Base-by-base conservation (phyloP, 768 basidiomycete species). In the Candolleomyces efflorescens region DNA sequence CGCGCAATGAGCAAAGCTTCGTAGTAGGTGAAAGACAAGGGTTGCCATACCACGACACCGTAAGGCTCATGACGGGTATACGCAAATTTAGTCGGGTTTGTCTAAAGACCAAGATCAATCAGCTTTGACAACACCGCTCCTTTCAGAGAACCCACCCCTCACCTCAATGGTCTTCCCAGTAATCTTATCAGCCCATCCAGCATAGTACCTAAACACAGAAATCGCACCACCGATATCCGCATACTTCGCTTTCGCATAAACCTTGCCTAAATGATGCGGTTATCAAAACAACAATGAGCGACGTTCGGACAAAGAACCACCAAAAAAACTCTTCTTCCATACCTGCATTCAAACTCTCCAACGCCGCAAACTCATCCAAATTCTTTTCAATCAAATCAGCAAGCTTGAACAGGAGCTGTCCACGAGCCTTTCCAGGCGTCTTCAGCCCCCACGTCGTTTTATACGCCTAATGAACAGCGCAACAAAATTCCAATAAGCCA, bases 131-230 rank as follows among this genome's bases (percentile, higher is more conserved):
- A 39, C 17, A 18, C 5, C 12, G 13, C 13, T 12, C 48, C 37
- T 54, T 47, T 47, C n/a, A 20, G 15, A 27, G 17, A 32, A 23
- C 46, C 6, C 13, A 24, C 13, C 22, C 23, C 66, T 10, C 38
- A 75, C 75, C 68, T 93, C 90, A 68, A 92, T 85, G 7, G 83
- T 84, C 69, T 90, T 82, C 5, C 90, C 91, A 4, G 79, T 75
- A 54, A 89, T 72, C 74, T 95, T 96, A 75, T 94, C 94, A 20
- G 92, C 90, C 86, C 90, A 91, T 17, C 94, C 94, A 43, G 85
- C 90, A 64, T 89, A 98, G 74, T 95, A 96, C 36, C 83, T 77
- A 62, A 93, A 69, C 27, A 75, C 75, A 20, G 69, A 73, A 57
- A 86, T 76, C 0, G 80, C 69, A 54, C 70, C 70, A 0, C 65